A percentile compares a stretch with the other conserved stretches of the same genome.
These are phyloP conservation scores for Fusarium compactum DNA, from an alignment of 2,329 filamentous ascomycete species.

Conservation along the genomic window DNA sequence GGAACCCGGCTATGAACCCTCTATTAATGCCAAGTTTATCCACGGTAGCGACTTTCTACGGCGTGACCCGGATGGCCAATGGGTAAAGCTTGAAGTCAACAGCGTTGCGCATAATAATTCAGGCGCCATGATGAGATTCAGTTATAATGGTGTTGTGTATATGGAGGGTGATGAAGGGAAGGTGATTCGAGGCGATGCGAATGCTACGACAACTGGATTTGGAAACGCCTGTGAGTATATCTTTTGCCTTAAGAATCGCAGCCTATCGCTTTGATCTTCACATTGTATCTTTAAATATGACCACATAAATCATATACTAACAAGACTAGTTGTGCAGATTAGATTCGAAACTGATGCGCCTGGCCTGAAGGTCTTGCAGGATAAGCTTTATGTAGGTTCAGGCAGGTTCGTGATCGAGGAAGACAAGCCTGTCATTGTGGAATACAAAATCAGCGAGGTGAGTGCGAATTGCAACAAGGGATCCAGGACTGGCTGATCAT, in stretches of 20 bases:
- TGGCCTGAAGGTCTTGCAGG: slow-evolving; percentile 51
- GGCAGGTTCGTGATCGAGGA: slow-evolving; percentile 56
- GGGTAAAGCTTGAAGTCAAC: slow-evolving; percentile 55
- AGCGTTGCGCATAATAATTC: slow-evolving; percentile 50
- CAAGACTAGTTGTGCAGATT: slow-evolving; percentile 52
- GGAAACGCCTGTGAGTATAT: slow-evolving; percentile 54
- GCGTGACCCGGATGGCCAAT: slow-evolving; percentile 53
- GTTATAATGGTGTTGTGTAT: slow-evolving; percentile 55
- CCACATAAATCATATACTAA: slow-evolving; percentile 3
- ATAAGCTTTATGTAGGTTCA: slow-evolving; percentile 57
- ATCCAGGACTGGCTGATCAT: slow-evolving; percentile 9
- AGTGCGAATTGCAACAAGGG: slow-evolving; percentile 42
- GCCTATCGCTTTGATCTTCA: neutral
- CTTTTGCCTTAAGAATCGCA: neutral
- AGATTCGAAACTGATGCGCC: slow-evolving; percentile 55
- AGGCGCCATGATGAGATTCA: slow-evolving; percentile 53
- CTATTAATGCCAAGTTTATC: slow-evolving; percentile 53
- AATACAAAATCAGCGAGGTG: slow-evolving; percentile 59
- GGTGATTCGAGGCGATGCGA: slow-evolving; percentile 51
- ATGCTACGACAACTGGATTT: slow-evolving; percentile 55
- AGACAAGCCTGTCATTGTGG: slow-evolving; percentile 52
- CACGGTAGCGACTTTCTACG: slow-evolving; percentile 57
- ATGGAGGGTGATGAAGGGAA: slow-evolving; percentile 50
- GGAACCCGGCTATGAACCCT: slow-evolving; percentile 52
- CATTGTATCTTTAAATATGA: neutral